Conservation (phyloP, 1,139 yeast species). For the Nakaseomyces sp. region DNA sequence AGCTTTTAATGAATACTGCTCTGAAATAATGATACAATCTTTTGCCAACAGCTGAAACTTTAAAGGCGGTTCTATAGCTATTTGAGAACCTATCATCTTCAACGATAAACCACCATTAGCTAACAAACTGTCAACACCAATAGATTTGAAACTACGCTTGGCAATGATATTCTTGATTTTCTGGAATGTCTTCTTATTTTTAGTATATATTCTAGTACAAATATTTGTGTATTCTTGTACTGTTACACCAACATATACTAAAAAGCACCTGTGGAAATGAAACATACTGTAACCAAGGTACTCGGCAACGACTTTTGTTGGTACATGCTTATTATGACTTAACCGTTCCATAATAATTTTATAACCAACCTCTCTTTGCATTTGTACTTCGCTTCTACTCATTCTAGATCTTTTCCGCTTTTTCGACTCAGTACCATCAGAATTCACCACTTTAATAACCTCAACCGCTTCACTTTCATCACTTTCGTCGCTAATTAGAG, state of each 20-base stretch:
- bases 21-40: background rate
- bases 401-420: background rate
- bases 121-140: background rate
- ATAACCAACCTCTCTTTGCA: background rate
- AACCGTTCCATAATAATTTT: background rate
- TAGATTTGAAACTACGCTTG: background rate
- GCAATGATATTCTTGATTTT: background rate
- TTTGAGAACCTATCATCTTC: background rate
- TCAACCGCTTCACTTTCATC: background rate
- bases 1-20: background rate
- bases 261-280: slow-evolving; percentile 3
- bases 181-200: background rate
- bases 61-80: background rate
- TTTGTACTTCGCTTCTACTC: background rate
- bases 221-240: slow-evolving; percentile 1
- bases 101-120: background rate
- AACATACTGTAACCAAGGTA: background rate
- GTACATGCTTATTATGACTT: background rate
- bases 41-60: background rate
- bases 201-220: background rate
- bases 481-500: background rate
- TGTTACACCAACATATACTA: slow-evolving; percentile 1
- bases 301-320: background rate
- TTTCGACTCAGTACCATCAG: background rate
- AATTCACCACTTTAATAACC: background rate